Percentiles rank a stretch among this genome's conserved stretches.
phyloP scores from a whole-genome alignment of 495 filamentous ascomycete species.

The Penicillium tannophilum region DNA sequence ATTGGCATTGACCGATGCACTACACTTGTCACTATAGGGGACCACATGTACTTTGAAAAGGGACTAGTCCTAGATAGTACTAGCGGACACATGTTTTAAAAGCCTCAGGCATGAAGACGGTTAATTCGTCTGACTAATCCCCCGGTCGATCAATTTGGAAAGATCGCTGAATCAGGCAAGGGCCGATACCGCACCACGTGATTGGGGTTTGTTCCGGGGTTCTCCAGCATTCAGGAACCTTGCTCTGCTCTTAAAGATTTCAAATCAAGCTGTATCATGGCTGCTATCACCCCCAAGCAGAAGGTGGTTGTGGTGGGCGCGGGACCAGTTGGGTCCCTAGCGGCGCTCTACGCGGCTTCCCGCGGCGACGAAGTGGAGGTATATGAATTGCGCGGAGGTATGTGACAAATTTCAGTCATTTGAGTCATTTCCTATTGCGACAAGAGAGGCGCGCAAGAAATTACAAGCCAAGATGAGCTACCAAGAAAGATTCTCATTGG shows the following conservation, averaged over 20 bases:
- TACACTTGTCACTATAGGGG: too few species aligned
- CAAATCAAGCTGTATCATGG: conserved; percentile 14
- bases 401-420: conserved; percentile 31
- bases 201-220: conserved; percentile 12
- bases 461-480: not conserved
- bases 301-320: conserved; percentile 87
- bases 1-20: not conserved
- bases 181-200: conserved; percentile 33
- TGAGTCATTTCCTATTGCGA: conserved; percentile 10
- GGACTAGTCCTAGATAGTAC: not conserved
- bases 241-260: not conserved
- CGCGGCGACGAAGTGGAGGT: conserved; percentile 88
- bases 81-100: not conserved
- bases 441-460: not conserved
- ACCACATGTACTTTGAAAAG: not conserved
- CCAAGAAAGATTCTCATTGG: not conserved
- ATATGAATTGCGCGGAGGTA: conserved; percentile 92
- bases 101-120: not conserved
- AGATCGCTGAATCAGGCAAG: conserved; percentile 15
- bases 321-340: conserved; percentile 89
- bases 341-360: conserved; percentile 87
- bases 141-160: conserved; percentile 17
- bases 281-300: conserved; percentile 40
- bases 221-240: conserved; percentile 6
- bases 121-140: conserved; percentile 2